Base-by-base conservation (phyloP, 169 alveolate genomes). In the Eimeria falciformis region DNA sequence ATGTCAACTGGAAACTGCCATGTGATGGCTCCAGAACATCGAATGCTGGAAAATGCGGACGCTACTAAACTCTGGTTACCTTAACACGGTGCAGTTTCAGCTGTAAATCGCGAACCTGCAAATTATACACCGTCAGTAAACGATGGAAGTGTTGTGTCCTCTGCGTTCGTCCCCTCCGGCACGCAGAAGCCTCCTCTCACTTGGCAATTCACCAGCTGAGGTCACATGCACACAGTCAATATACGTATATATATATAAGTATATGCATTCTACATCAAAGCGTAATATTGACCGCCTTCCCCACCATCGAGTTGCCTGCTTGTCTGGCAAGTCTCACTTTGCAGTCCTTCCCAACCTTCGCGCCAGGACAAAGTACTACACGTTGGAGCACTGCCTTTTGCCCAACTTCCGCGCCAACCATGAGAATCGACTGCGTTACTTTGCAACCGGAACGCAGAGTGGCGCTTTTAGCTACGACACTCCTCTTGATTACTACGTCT, bases 81-180 rank as follows among this genome's bases (percentile, higher is more conserved):
- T 33, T 33, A 33, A n/a, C 65, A n/a, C 1, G 65, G 23, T 45
- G 87, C 37, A 65, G 37, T 47, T 45, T 43, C 75, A 27, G 21
- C 12, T 81, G 12, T 55, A 29, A 81, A 0, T 71, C 56, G 90
- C 4, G 56, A 33, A 56, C 56, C 90, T 55, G 75, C 50, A 21
- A 81, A 81, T 43, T 81, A 71, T 47, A 71, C 92, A 55, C 73
- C 93, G 53, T 88, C 93, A 0, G 81, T 33, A 43, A 88, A 78
- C 33, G 87, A 55, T n/a, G 93, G 93, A 33, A 90, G n/a, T n/a
- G 87, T 75, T 18, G 85, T 83, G 75, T 90, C 93, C 55, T 90
- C 93, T 47, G 93, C 93, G 27, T 43, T 83, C 45, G 93, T 90
- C 43, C 90, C 90, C 46, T 82, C 82, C 12, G 93, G 93, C 84